These are phyloP conservation scores for Colletotrichum simmondsii DNA, from an alignment of 2,329 filamentous ascomycete genomes.

Conservation along the genomic window DNA sequence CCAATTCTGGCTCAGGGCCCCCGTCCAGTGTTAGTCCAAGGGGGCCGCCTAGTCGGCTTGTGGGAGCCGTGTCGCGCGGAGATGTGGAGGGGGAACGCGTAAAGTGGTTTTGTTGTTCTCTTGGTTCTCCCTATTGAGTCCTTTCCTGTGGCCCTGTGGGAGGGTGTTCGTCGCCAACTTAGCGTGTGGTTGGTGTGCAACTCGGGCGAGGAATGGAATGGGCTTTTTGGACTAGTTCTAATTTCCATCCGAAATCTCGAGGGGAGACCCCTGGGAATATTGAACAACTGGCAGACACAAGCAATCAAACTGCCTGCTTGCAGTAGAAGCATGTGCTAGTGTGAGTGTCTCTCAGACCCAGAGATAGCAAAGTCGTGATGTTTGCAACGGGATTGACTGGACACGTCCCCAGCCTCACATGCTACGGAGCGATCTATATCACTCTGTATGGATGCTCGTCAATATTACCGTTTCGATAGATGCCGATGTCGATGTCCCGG, in stretches of 20 bases:
- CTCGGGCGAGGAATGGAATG: conserved; percentile 20
- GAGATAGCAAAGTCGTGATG: not conserved
- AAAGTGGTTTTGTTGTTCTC: conserved; percentile 30
- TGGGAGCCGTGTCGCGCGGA: conserved; percentile 27
- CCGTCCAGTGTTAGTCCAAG: not conserved
- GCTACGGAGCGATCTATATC: not conserved
- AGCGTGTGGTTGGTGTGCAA: conserved; percentile 21
- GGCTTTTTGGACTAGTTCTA: conserved; percentile 18
- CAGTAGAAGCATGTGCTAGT: conserved; percentile 24
- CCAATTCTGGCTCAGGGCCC: not conserved
- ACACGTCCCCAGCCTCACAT: not conserved
- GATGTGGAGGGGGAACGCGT: conserved; percentile 19
- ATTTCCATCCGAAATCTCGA: conserved; percentile 28
- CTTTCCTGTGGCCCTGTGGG: not conserved
- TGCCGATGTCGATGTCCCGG: conserved; percentile 6
- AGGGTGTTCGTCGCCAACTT: not conserved
- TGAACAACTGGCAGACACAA: conserved; percentile 33
- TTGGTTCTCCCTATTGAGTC: not conserved
- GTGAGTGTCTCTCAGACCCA: conserved; percentile 19
- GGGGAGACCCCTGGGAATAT: conserved; percentile 34
- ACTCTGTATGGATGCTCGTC: not conserved
- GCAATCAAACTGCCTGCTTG: conserved; percentile 28
- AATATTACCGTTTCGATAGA: not conserved
- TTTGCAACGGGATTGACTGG: not conserved
- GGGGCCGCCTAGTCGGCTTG: conserved; percentile 23